Percentiles rank a stretch among this genome's conserved stretches.
These are phyloP conservation scores for Mariannaea elegans DNA, from an alignment of 2,329 filamentous ascomycete genomes.

Conservation along the genomic window DNA sequence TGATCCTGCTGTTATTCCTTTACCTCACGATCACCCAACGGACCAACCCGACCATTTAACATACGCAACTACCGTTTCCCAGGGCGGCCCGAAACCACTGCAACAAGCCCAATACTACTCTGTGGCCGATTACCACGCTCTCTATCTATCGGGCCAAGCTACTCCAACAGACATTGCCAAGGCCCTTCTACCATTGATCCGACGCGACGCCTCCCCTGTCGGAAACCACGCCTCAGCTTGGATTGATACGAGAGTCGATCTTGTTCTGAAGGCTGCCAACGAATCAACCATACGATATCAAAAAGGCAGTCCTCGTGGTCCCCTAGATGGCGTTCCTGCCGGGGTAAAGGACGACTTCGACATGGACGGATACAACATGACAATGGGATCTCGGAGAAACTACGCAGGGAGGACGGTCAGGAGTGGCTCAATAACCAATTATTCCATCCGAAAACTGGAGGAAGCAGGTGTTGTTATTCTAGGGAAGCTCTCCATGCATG, in stretches of 20 bases:
- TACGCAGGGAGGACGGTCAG: constrained; percentile 59
- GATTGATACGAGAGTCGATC: constrained; percentile 53
- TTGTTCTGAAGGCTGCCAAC: constrained; percentile 53
- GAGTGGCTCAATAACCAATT: constrained; percentile 61
- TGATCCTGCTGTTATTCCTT: constrained; percentile 56
- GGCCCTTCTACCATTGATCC: constrained; percentile 55
- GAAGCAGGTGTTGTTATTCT: constrained; percentile 76
- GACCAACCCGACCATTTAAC: constrained; percentile 46
- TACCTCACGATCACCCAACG: constrained; percentile 44
- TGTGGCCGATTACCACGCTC: constrained; percentile 54
- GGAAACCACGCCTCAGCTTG: constrained; percentile 54
- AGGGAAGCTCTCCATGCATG: constrained; percentile 80
- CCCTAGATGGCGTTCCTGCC: constrained; percentile 77
- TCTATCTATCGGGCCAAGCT: constrained; percentile 55
- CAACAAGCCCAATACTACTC: constrained; percentile 45
- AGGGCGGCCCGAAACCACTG: constrained; percentile 46
- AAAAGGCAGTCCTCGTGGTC: constrained; percentile 65
- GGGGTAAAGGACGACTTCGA: constrained; percentile 82
- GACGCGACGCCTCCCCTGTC: constrained; percentile 47
- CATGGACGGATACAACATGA: constrained; percentile 74
- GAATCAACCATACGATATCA: constrained; percentile 58
- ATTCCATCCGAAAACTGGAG: constrained; percentile 75
- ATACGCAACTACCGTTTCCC: constrained; percentile 7
- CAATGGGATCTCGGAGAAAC: constrained; percentile 68
- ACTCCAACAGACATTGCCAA: constrained; percentile 56